Conservation (phyloP, 2,329 filamentous ascomycete species). For the Diplodia seriata region DNA sequence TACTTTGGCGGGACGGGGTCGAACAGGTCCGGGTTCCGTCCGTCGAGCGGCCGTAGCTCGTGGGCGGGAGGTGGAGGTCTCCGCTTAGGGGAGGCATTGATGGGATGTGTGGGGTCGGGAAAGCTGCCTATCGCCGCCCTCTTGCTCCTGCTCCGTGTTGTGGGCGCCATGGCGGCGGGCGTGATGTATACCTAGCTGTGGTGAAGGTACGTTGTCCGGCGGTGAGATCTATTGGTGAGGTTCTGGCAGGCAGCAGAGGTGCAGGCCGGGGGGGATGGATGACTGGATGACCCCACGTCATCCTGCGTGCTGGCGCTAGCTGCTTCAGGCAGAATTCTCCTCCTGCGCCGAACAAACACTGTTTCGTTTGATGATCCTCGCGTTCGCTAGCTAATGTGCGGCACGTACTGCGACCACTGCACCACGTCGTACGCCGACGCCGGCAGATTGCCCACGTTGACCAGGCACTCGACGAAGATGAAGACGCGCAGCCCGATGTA, state of each 20-base stretch:
- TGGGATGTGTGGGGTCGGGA: slow-evolving; percentile 2
- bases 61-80: not conserved
- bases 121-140: slow-evolving; percentile 17
- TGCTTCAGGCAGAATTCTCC: slow-evolving; percentile 6
- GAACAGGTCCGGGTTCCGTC: not conserved
- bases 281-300: slow-evolving; percentile 8
- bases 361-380: not conserved
- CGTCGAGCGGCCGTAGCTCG: not conserved
- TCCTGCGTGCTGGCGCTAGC: not conserved
- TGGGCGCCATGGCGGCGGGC: slow-evolving; percentile 15
- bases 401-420: slow-evolving; percentile 33
- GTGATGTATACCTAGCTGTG: too few relatives aligned
- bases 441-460: slow-evolving; percentile 35
- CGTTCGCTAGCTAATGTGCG: slow-evolving; percentile 4
- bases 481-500: slow-evolving; percentile 34
- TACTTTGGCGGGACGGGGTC: slow-evolving; percentile 47
- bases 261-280: too few relatives aligned
- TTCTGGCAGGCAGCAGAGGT: not conserved
- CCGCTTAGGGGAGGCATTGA: not conserved
- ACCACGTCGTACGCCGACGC: slow-evolving; percentile 35
- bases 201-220: too few relatives aligned
- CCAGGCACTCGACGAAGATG: slow-evolving; percentile 38
- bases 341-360: not conserved
- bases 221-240: not conserved
- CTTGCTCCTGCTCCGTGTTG: slow-evolving; percentile 28